Conservation (phyloP, 306 rosid species). For the Senna siamea region DNA sequence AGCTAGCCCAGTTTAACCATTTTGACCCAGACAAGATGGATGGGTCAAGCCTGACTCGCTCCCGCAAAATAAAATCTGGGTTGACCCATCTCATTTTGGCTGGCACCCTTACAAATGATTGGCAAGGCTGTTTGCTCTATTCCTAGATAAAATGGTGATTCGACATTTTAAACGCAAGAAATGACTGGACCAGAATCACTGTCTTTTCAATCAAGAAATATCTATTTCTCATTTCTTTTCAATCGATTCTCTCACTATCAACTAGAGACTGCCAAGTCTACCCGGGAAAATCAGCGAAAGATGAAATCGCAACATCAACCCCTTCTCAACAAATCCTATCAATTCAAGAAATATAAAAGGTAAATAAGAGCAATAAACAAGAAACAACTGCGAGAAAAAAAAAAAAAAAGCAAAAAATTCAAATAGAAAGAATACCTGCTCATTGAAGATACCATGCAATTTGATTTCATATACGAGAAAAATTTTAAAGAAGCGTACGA, state of each 20-base stretch:
- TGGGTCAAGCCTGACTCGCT: too few species aligned
- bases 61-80: too few species aligned
- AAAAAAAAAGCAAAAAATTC: too few species aligned
- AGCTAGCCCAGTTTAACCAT: too few species aligned
- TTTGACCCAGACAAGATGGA: too few species aligned
- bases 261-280: not conserved
- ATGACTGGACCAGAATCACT: not conserved
- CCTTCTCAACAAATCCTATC: not conserved
- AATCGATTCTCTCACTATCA: not conserved
- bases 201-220: not conserved
- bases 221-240: not conserved
- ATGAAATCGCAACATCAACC: not conserved
- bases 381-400: not conserved
- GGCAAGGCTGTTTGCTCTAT: too few species aligned
- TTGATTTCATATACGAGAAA: not conserved
- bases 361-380: not conserved
- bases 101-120: too few species aligned
- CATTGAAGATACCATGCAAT: not conserved
- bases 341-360: not conserved
- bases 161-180: too few species aligned
- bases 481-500: slow-evolving; percentile 50
- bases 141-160: not conserved
- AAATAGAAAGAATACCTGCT: not conserved
- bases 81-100: too few species aligned
- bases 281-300: not conserved